A percentile compares a stretch with the other conserved stretches of the same genome.
phyloP scores from a whole-genome alignment of 2,329 filamentous ascomycete genomes.

The Hypomyces perniciosus region DNA sequence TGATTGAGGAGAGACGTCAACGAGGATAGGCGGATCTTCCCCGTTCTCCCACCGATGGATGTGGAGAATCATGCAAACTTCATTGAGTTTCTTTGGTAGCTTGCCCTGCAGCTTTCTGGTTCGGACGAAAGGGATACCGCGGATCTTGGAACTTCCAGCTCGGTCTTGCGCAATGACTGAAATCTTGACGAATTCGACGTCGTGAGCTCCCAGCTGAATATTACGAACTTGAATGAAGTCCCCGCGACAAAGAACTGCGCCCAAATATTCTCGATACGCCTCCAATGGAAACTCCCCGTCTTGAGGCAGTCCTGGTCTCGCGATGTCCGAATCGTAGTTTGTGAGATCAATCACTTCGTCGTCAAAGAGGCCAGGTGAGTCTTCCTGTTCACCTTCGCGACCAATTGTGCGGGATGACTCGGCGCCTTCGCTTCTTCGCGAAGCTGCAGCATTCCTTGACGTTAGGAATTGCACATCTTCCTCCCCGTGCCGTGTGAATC shows the following conservation, averaged over 20 bases:
- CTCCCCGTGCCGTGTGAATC: background rate
- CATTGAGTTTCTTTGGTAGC: constrained; percentile 35
- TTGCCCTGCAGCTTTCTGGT: constrained; percentile 30
- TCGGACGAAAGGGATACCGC: constrained; percentile 34
- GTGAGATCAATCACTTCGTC: constrained; percentile 32
- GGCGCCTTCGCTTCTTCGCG: background rate
- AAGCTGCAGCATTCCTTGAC: background rate
- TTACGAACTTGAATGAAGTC: constrained; percentile 25
- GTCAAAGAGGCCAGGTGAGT: constrained; percentile 5
- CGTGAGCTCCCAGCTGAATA: constrained; percentile 18
- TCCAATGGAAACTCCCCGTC: constrained; percentile 20
- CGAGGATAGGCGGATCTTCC: constrained; percentile 22
- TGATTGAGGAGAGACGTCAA: constrained; percentile 35
- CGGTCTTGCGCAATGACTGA: constrained; percentile 32
- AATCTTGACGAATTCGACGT: constrained; percentile 36
- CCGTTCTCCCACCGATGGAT: constrained; percentile 32
- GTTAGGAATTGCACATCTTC: constrained; percentile 4
- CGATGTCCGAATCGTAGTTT: constrained; percentile 16
- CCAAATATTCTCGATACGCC: constrained; percentile 6
- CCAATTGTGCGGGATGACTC: constrained; percentile 21
- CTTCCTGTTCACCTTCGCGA: background rate
- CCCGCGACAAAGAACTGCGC: constrained; percentile 16
- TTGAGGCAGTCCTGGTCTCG: constrained; percentile 11
- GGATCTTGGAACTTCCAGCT: constrained; percentile 22
- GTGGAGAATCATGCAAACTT: constrained; percentile 34